phyloP scores from a whole-genome alignment of 2,329 filamentous ascomycete genomes.

The Xylaria sp. region DNA sequence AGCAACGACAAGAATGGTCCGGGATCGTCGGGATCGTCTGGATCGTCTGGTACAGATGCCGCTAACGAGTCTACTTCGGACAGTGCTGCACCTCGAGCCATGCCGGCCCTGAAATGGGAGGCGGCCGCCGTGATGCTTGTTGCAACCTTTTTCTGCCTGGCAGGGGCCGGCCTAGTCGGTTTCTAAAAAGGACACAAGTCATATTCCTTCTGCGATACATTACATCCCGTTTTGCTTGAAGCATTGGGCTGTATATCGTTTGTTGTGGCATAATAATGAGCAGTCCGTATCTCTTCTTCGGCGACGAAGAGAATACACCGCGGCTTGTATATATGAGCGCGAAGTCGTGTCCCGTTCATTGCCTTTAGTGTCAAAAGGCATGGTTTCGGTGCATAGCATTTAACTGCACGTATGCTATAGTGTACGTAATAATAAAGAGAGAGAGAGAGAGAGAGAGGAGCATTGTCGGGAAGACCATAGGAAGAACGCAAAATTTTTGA shows the following conservation, averaged over 20 bases:
- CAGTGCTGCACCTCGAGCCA: conserved; percentile 38
- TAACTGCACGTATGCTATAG: not conserved
- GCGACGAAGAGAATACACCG: not conserved
- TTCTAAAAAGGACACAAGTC: conserved; percentile 33
- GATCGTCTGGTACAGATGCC: not conserved
- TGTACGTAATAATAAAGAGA: not conserved
- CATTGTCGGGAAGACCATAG: not conserved
- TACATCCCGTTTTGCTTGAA: not conserved
- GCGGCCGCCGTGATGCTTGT: conserved; percentile 38
- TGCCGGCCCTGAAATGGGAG: conserved; percentile 43
- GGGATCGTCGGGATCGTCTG: not conserved
- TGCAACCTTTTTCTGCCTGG: conserved; percentile 43
- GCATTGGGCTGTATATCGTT: not conserved
- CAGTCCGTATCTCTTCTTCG: not conserved
- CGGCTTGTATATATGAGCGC: not conserved
- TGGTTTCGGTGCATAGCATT: not conserved
- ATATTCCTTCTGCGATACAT: not conserved
- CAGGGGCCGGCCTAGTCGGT: conserved; percentile 45
- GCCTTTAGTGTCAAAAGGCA: not conserved
- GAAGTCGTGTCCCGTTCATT: not conserved
- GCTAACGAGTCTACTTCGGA: conserved; percentile 29
- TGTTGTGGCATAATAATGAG: not conserved
- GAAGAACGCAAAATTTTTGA: not conserved
- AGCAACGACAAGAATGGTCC: not conserved
- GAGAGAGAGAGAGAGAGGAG: not conserved